Evolutionary conservation across 129 eudicot species (phyloP), one percentile per base, ranked within the genome.

Genomic region (Kitagawia praeruptora): DNA sequence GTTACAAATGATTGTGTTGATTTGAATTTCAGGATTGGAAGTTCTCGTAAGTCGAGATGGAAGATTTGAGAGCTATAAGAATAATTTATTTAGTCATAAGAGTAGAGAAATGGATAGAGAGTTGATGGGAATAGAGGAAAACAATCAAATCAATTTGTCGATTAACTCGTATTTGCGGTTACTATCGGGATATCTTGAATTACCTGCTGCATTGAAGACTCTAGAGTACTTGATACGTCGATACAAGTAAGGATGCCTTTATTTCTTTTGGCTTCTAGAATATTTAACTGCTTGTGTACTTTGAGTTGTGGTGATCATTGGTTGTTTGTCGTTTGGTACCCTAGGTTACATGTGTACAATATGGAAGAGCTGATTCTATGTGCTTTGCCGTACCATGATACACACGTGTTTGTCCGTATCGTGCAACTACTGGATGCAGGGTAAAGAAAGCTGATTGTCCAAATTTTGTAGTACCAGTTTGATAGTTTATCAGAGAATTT

Each of bases 171-270:
- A 92, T 81, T 76, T 95, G 79, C 80, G 92, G 84, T 78, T 95
- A 71, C 78, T 95, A 31, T 92, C 98, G 0, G 98, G 98, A 77
- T 77, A 90, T 81, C 84, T 95, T 44, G 83, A 85, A 73, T 78
- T 80, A 53, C 83, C 84, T 63, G 86, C 96, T 31, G 91, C 97
- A 10, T 74, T 87, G 38, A 87, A 85, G 87, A 92, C 97, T 8
- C 78, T 95, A 8, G 98, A 95, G 89, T 95, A 92, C 83, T 86
- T 95, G 79, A 88, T 95, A 42, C 97, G 97, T 78, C 86, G 98
- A 88, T 95, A 90, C 89, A 92, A 92, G 96, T 93, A 89, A 80
- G 88, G 42, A 45, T 23, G 0, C 5, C 34, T 23, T 58, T 5
- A n/a, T 10, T 58, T 9, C 44, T 37, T 37, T 12, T 23, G 58